Base-by-base conservation (phyloP, 2,329 filamentous ascomycete species). In the Diaporthe helianthi region DNA sequence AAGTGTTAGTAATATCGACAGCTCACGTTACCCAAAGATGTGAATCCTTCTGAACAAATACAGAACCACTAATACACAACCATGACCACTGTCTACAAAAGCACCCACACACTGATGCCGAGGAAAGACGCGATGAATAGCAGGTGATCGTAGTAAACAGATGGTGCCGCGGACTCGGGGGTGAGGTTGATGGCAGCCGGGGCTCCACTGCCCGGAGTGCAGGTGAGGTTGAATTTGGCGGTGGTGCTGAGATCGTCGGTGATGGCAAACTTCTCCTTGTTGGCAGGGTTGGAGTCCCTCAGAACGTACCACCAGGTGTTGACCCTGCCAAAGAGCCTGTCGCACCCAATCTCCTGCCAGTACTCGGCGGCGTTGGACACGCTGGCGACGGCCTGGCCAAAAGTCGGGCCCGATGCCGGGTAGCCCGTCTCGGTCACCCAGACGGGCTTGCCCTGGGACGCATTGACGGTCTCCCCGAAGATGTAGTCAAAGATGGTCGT, bases 241-340 rank as follows among this genome's bases (percentile, higher is more conserved):
- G 51, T 53, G 6, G 13, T 2, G 26, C 51, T 53, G 55, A 88
- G 81, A 75, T 87, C 78, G 70, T 86, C 78, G 75, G 84, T 86
- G 72, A 89, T 83, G 76, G 81, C 85, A 65, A 88, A 88, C 81
- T 87, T 86, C 80, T 85, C 82, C 76, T 82, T 75, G 82, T 88
- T 87, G 77, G 83, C 85, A 61, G 85, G 83, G 82, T 88, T 88
- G 76, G 85, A 87, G 78, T 90, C 88, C 67, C 86, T 84, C 73
- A 89, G 83, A 72, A 80, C 84, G 80, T 90, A 90, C 87, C 87
- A 89, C 79, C 88, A 90, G 65, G 85, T 87, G 72, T 86, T 83
- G 46, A 79, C 80, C 79, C 85, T 81, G 76, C 83, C 81, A 77
- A 87, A 87, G 76, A 89, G 86, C 71, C 82, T 80, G 71, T 82